These are phyloP conservation scores for Acanthamoeba triangularis DNA, from an alignment of 208 protist species.

Conservation along the genomic window DNA sequence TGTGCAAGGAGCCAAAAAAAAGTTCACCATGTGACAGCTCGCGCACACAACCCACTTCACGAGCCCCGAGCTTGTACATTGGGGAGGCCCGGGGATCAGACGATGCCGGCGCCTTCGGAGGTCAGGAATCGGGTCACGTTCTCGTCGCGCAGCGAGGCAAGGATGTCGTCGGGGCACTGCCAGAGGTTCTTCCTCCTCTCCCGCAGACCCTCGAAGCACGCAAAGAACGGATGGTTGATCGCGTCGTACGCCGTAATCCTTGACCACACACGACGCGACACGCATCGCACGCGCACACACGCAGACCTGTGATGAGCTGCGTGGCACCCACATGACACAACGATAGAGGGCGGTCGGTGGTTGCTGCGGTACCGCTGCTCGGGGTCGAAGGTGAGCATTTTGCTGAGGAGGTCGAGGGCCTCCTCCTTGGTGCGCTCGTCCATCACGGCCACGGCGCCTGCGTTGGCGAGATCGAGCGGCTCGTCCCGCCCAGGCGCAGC, in stretches of 20 bases:
- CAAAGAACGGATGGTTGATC: conserved; percentile 54
- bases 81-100: too few species aligned
- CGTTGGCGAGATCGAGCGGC: not conserved
- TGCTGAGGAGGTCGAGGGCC: not conserved
- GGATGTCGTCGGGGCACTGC: conserved; percentile 41
- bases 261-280: too few species aligned
- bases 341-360: not conserved
- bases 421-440: not conserved
- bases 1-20: too few species aligned
- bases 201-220: not conserved
- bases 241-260: conserved; percentile 45
- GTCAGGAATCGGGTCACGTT: not conserved
- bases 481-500: not conserved
- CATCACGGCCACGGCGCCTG: not conserved
- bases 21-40: too few species aligned
- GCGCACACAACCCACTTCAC: too few species aligned
- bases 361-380: not conserved
- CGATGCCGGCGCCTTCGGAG: not conserved
- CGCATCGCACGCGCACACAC: too few species aligned
- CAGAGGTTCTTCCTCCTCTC: not conserved
- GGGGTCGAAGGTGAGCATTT: conserved; percentile 58
- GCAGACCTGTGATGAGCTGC: too few species aligned
- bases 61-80: too few species aligned
- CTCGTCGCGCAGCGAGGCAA: conserved; percentile 35
- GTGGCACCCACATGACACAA: not conserved